phyloP scores from a whole-genome alignment of 2,329 filamentous ascomycete species.

The Arachnomyces sp. region DNA sequence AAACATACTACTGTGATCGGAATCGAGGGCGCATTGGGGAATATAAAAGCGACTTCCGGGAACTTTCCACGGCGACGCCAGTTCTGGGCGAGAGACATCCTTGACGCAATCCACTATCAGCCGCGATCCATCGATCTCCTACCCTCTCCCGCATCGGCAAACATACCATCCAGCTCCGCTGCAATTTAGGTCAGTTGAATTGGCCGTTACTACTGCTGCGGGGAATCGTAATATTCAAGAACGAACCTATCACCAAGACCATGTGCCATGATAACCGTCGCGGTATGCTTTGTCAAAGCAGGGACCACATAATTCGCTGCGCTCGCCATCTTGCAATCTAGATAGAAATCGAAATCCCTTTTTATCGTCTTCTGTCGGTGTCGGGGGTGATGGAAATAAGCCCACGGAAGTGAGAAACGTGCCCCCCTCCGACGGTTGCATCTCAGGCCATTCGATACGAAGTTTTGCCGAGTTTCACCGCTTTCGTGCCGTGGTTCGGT shows the following conservation, averaged over 20 bases:
- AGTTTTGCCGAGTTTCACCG: too few relatives aligned
- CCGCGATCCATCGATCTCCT: neutral
- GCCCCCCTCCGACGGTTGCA: too few relatives aligned
- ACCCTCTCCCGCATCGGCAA: neutral
- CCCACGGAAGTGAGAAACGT: too few relatives aligned
- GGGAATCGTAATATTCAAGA: neutral
- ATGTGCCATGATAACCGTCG: slow-evolving; percentile 90
- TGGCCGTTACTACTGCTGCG: neutral
- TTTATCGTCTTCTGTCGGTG: too few relatives aligned
- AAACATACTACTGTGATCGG: slow-evolving; percentile 72
- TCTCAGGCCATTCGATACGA: too few relatives aligned
- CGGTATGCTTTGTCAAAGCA: slow-evolving; percentile 75
- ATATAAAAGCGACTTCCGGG: slow-evolving; percentile 84
- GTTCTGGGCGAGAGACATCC: slow-evolving; percentile 74
- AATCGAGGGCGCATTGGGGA: slow-evolving; percentile 82
- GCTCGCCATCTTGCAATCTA: slow-evolving; percentile 30
- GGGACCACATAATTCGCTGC: slow-evolving; percentile 63
- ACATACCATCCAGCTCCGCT: slow-evolving; percentile 44
- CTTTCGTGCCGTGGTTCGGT: too few relatives aligned
- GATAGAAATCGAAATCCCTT: too few relatives aligned
- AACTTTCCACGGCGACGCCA: slow-evolving; percentile 75
- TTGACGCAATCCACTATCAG: slow-evolving; percentile 15
- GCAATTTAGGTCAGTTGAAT: slow-evolving; percentile 8
- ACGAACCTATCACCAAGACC: slow-evolving; percentile 79
- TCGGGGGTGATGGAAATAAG: too few relatives aligned